Evolutionary conservation across 192 early-diverging fungal species (phyloP).

Genomic region (Gaertneriomyces sp.): DNA sequence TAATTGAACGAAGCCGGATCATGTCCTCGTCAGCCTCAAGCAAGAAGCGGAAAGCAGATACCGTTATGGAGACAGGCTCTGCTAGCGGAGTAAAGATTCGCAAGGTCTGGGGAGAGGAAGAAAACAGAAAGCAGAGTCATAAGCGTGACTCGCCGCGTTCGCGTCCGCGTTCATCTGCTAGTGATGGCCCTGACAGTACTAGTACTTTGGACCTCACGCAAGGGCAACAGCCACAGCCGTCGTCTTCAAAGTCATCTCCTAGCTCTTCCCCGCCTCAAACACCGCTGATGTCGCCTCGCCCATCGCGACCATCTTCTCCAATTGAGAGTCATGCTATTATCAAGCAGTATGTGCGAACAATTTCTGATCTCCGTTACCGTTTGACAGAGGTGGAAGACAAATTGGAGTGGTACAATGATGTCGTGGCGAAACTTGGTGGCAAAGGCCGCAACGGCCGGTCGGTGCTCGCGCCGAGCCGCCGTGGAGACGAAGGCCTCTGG

Average conservation of each 20-base stretch:
- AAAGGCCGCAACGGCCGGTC: slow-evolving; percentile 10
- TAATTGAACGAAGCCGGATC: slow-evolving; percentile 25
- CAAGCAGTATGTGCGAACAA: slow-evolving; percentile 32
- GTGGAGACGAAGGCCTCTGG: slow-evolving; percentile 12
- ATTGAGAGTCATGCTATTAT: slow-evolving; percentile 27
- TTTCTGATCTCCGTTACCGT: slow-evolving; percentile 36
- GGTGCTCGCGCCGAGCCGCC: slow-evolving; percentile 20
- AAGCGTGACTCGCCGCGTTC: background rate
- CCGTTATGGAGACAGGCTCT: background rate
- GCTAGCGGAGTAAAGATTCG: slow-evolving; percentile 7
- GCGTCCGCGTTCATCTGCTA: background rate
- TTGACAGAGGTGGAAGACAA: slow-evolving; percentile 45
- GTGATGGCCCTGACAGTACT: slow-evolving; percentile 1
- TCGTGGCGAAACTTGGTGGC: slow-evolving; percentile 29
- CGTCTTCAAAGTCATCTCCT: no score
- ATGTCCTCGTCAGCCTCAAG: slow-evolving; percentile 7
- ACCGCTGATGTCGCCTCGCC: background rate
- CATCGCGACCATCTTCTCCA: background rate
- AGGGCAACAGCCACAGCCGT: background rate
- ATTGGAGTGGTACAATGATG: slow-evolving; percentile 50
- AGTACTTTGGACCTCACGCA: background rate
- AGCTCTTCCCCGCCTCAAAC: background rate
- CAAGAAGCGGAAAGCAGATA: slow-evolving; percentile 20
- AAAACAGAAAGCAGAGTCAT: background rate
- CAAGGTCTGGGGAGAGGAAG: slow-evolving; percentile 11